Percentiles rank a stretch among this genome's conserved stretches.
Evolutionary conservation across 2,329 filamentous ascomycete genomes (phyloP).

Genomic region (Trichoderma polysporum): DNA sequence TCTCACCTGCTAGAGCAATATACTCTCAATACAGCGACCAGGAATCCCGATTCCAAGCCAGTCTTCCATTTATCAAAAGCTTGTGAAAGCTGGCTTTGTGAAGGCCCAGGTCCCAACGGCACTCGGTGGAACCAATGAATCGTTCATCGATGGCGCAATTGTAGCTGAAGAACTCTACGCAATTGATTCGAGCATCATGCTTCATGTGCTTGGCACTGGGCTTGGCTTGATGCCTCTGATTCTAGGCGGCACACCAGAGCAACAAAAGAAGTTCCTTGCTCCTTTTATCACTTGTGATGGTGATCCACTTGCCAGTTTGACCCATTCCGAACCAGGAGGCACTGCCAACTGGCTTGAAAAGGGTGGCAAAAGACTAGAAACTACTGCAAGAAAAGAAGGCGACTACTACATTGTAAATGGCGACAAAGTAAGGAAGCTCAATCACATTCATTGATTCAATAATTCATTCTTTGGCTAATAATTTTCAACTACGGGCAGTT

Average conservation of each 20-base stretch:
- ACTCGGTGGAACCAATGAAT: slow-evolving; percentile 2
- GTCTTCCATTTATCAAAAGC: background rate
- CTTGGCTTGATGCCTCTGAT: slow-evolving; percentile 1
- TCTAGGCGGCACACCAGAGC: background rate
- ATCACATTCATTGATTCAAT: background rate
- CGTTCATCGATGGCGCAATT: slow-evolving; percentile 6
- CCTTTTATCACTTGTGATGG: background rate
- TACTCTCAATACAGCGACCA: slow-evolving; percentile 2
- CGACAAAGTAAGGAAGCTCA: background rate
- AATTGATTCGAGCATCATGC: slow-evolving; percentile 3
- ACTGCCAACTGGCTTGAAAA: slow-evolving; percentile 13
- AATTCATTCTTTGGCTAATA: background rate
- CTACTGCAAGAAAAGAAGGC: background rate
- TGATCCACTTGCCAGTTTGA: background rate
- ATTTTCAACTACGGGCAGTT: background rate
- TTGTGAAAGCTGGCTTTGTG: background rate
- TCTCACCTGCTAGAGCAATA: background rate
- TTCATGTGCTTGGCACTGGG: slow-evolving; percentile 1
- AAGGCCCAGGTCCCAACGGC: background rate
- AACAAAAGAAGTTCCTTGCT: background rate
- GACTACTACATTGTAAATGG: background rate
- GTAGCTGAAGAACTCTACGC: slow-evolving; percentile 4
- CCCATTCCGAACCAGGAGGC: background rate
- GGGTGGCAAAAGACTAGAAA: slow-evolving; percentile 2
- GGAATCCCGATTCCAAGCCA: slow-evolving; percentile 6